Base-by-base conservation (phyloP, 2,329 filamentous ascomycete species). In the Sclerotinia glacialis region DNA sequence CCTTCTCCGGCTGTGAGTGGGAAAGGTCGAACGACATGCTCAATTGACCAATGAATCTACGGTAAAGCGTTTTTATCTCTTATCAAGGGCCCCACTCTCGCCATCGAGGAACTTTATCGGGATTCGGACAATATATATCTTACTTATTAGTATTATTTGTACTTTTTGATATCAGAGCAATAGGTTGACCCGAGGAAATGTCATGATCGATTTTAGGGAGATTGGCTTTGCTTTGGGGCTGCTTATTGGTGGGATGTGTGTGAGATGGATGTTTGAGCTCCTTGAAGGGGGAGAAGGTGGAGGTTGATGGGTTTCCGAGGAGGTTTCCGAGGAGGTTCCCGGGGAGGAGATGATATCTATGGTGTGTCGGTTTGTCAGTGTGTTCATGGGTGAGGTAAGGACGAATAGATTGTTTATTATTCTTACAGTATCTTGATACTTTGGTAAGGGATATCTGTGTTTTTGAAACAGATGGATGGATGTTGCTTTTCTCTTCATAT, bases 281-380 rank as follows among this genome's bases (percentile, higher is more conserved):
- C 31, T 31, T 31, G 8, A 11, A 7, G 16, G 14, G 37, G 37
- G 11, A 11, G 54, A 44, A 44, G 40, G 31, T 31, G 37, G 37
- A 18, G 11, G 37, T 42, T 58, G 54, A 58, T 31, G 40, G 55
- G 40, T 58, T 58, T 58, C 55, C 55, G 55, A 44, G 55, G 55
- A 44, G 55, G 11, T n/a, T n/a, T n/a, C n/a, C n/a, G n/a, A n/a
- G n/a, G n/a, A n/a, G n/a, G n/a, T n/a, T n/a, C n/a, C n/a, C n/a
- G n/a, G n/a, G n/a, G n/a, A n/a, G n/a, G n/a, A n/a, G n/a, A n/a
- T n/a, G n/a, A 21, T 42, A 18, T 8, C 3, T 26, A 16, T 42
- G 6, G 34, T 44, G 31, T 31, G 52, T 31, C 21, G 49, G n/a
- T n/a, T n/a, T n/a, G n/a, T n/a, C n/a, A n/a, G 14, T 50, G 8